phyloP scores from a whole-genome alignment of 2,329 filamentous ascomycete genomes.

The Diaporthe vexans region DNA sequence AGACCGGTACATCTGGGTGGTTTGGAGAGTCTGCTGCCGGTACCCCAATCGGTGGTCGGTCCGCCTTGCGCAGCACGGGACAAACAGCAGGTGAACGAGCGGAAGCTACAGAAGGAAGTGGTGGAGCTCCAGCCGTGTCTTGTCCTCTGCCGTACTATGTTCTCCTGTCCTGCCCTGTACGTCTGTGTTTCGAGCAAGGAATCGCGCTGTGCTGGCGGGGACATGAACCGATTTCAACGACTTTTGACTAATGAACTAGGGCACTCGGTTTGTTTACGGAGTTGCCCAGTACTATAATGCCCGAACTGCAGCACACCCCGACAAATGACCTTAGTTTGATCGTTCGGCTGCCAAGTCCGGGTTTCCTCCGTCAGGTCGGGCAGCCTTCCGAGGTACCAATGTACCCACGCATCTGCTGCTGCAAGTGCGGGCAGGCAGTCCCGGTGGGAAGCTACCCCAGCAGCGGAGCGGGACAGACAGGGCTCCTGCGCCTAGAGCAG shows the following conservation, averaged over 20 bases:
- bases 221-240: background rate
- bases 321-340: background rate
- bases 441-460: slow-evolving; percentile 27
- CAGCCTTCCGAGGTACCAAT: background rate
- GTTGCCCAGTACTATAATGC: background rate
- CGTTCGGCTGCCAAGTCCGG: slow-evolving; percentile 8
- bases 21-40: slow-evolving; percentile 18
- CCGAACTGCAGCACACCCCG: slow-evolving; percentile 12
- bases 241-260: slow-evolving; percentile 20
- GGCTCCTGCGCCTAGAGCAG: background rate
- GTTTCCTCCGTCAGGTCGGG: slow-evolving; percentile 19
- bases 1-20: slow-evolving; percentile 40
- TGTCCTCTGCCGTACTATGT: background rate
- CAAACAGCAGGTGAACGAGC: slow-evolving; percentile 12
- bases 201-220: slow-evolving; percentile 19
- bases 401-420: background rate
- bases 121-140: slow-evolving; percentile 13
- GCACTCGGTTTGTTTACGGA: slow-evolving; percentile 21
- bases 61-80: slow-evolving; percentile 26
- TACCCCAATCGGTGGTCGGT: slow-evolving; percentile 26
- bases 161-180: background rate
- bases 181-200: background rate
- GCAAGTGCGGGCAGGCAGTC: slow-evolving; percentile 1
- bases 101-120: background rate
- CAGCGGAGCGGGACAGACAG: slow-evolving; percentile 28